Conservation (phyloP, 768 basidiomycete species). For the Dictyophora rubrovolvata region DNA sequence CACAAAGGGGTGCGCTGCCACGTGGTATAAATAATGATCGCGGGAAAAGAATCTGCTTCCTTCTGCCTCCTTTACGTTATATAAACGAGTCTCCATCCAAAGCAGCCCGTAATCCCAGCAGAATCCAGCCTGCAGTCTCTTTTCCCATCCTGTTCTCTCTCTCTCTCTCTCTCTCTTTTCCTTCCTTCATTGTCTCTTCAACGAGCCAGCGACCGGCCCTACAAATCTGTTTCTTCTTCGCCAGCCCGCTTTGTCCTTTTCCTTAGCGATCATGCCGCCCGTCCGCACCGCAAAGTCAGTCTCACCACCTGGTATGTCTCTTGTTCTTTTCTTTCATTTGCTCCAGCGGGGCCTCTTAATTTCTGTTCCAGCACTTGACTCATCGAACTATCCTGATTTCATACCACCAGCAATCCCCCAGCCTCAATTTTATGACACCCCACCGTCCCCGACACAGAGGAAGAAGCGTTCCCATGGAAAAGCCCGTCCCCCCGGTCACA, state of each 20-base stretch:
- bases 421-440: background rate
- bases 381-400: background rate
- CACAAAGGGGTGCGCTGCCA: background rate
- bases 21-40: background rate
- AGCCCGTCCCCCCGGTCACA: slow-evolving; percentile 30
- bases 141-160: background rate
- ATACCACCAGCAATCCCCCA: background rate
- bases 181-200: background rate
- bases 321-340: background rate
- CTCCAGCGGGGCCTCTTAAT: background rate
- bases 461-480: slow-evolving; percentile 9
- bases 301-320: background rate
- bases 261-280: background rate
- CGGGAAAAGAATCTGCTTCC: background rate
- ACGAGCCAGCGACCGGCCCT: background rate
- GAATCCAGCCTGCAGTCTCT: background rate
- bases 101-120: no score
- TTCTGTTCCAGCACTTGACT: background rate
- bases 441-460: background rate
- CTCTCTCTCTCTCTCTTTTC: background rate
- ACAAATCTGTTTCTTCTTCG: background rate
- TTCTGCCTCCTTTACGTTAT: no score
- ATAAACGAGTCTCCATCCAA: background rate
- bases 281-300: background rate
- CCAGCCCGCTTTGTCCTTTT: background rate